Base-by-base conservation (phyloP, 2,329 filamentous ascomycete species). In the Xylaria sp. region DNA sequence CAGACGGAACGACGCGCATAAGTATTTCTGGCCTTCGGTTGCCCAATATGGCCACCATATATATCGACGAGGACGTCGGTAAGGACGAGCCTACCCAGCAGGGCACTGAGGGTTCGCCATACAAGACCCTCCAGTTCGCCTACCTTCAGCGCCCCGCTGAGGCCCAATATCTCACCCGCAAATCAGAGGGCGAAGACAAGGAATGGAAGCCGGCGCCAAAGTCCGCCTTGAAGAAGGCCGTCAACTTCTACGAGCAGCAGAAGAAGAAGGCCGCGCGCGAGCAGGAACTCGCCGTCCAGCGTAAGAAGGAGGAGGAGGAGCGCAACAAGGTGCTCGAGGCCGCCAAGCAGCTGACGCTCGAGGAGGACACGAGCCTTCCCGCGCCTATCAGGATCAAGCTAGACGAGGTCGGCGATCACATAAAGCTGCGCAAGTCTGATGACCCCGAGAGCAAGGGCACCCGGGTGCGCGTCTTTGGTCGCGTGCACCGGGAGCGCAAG, bases 111-210 rank as follows among this genome's bases (percentile, higher is more conserved):
- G 20, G 44, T 7, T 44, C 48, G 21, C 51, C 57, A 21, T 60
- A 54, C 45, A 60, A 60, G 20, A 60, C 57, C 13, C 54, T 60
- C 24, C 54, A 57, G 19, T 60, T 54, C 43, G 57, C 57, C 17
- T 60, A 60, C 20, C 24, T 57, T 8, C 54, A 57, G 29, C 50
- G 20, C 39, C 57, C 57, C 13, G 48, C 54, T 37, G 54, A 57
- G 50, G 39, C 57, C 22, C 50, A 57, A 19, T 60, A 60, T 11
- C 57, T 60, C 42, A 49, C 51, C 17, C 48, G 51, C 5, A 34
- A 34, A 34, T 34, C 29, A 34, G 29, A 34, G 3, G 29, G 29
- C 9, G 29, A 34, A 3, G 29, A 34, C 29, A 34, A 34, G 29
- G 29, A 34, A 13, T 34, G 29, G 29, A 34, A 34, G 29, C 29